Percentiles rank a stretch among this genome's conserved stretches.
Evolutionary conservation across 768 basidiomycete genomes (phyloP).

Genomic region (Fibroporia radiculosa): DNA sequence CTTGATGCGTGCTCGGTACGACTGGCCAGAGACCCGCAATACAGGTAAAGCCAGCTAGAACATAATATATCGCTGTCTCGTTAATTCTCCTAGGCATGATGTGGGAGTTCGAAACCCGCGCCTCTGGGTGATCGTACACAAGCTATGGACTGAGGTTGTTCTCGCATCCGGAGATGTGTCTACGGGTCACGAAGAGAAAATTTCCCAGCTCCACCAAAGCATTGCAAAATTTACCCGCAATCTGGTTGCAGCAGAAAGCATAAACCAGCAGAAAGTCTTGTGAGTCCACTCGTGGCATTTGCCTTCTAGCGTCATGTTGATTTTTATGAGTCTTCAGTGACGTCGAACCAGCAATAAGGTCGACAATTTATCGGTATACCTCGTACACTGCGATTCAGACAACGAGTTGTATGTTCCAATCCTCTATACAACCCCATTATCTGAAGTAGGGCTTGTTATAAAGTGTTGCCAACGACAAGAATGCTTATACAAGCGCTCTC

Average conservation of each 20-base stretch:
- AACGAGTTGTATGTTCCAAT: conserved; percentile 34
- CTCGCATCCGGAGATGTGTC: conserved; percentile 32
- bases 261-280: conserved; percentile 71
- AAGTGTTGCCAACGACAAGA: conserved; percentile 58
- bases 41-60: conserved; percentile 21
- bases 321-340: conserved; percentile 39
- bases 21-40: conserved; percentile 38
- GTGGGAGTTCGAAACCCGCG: conserved; percentile 31
- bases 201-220: conserved; percentile 18
- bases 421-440: not conserved
- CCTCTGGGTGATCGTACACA: conserved; percentile 49
- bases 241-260: conserved; percentile 63
- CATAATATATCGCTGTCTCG: not conserved
- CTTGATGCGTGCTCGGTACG: conserved; percentile 45
- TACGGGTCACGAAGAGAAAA: conserved; percentile 30
- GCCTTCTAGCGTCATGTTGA: not conserved
- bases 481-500: conserved; percentile 73
- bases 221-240: conserved; percentile 80
- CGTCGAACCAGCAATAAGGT: conserved; percentile 64
- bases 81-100: conserved; percentile 20
- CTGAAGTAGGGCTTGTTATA: conserved; percentile 1
- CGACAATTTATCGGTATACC: conserved; percentile 63
- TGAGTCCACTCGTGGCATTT: conserved; percentile 35
- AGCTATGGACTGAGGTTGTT: conserved; percentile 39
- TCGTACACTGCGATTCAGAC: conserved; percentile 69